Conservation (phyloP, 805 yeast species). For the Torulaspora microellipsoides region DNA sequence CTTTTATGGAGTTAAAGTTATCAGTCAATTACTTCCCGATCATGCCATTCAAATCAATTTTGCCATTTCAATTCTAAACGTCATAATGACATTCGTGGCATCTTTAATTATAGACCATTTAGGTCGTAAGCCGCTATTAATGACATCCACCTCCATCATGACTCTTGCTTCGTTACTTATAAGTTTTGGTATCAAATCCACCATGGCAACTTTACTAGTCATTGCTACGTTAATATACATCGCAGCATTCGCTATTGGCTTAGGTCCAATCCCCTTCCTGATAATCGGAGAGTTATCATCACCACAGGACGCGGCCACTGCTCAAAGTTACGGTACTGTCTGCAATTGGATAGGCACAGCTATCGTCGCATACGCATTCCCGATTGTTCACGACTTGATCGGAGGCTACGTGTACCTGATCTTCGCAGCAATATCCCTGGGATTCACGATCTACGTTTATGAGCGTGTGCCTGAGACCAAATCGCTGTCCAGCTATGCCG, state of each 20-base stretch:
- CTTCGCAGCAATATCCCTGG: slow-evolving; percentile 56
- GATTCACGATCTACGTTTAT: slow-evolving; percentile 42
- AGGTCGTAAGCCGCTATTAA: slow-evolving; percentile 71
- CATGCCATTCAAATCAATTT: slow-evolving; percentile 71
- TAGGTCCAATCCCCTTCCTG: slow-evolving; percentile 94
- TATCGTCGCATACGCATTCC: slow-evolving; percentile 74
- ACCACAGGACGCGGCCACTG: slow-evolving; percentile 66
- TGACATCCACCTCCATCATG: slow-evolving; percentile 66
- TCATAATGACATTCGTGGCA: slow-evolving; percentile 64
- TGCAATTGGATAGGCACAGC: slow-evolving; percentile 92
- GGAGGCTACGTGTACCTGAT: slow-evolving; percentile 78
- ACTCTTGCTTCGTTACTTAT: slow-evolving; percentile 57
- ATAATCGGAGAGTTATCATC: slow-evolving; percentile 87
- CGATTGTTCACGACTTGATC: slow-evolving; percentile 54
- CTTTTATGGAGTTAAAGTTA: slow-evolving; percentile 85
- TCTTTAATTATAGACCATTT: slow-evolving; percentile 69
- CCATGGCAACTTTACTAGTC: slow-evolving; percentile 48
- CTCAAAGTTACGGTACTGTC: slow-evolving; percentile 90
- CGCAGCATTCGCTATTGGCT: slow-evolving; percentile 81
- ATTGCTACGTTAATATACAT: slow-evolving; percentile 68
- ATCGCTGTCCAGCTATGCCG: slow-evolving; percentile 54
- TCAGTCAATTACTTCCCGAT: slow-evolving; percentile 66
- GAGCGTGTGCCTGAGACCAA: slow-evolving; percentile 69
- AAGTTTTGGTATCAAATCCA: slow-evolving; percentile 56
- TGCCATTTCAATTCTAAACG: slow-evolving; percentile 68